Percentiles rank a stretch among this genome's conserved stretches.
These are phyloP conservation scores for Cladosporium sp. DNA, from an alignment of 2,329 filamentous ascomycete genomes.

Conservation along the genomic window DNA sequence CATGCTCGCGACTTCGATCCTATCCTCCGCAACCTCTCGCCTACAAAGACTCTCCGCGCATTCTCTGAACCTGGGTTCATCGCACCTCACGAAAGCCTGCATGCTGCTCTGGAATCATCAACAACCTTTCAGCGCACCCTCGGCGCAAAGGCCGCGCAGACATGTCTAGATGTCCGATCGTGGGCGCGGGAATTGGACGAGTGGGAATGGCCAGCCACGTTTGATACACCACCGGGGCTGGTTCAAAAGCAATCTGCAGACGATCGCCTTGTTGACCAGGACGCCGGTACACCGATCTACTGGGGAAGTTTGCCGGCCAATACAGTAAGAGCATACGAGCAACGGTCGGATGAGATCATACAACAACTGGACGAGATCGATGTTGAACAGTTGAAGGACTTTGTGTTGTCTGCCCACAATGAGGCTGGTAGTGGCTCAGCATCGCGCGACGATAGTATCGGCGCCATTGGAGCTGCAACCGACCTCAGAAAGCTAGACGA, in stretches of 20 bases:
- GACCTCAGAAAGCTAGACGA: constrained; percentile 66
- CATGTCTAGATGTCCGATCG: constrained; percentile 68
- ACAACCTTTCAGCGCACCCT: constrained; percentile 5
- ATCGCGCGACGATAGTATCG: constrained; percentile 24
- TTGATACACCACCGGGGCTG: constrained; percentile 36
- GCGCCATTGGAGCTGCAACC: constrained; percentile 22
- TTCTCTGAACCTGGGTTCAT: constrained; percentile 42
- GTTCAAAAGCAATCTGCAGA: background rate
- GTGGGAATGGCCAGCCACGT: constrained; percentile 60
- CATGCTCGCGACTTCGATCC: constrained; percentile 30
- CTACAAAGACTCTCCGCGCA: constrained; percentile 61
- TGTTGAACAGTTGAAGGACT: constrained; percentile 84
- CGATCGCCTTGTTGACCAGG: constrained; percentile 16
- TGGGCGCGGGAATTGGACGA: constrained; percentile 72
- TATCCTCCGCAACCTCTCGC: constrained; percentile 62
- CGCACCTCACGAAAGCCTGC: background rate
- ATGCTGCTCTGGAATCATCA: background rate
- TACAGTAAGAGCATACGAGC: constrained; percentile 68
- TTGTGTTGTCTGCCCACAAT: constrained; percentile 78
- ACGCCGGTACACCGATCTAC: constrained; percentile 49
- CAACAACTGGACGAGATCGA: constrained; percentile 68
- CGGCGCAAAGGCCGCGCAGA: constrained; percentile 67
- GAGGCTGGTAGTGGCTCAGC: constrained; percentile 32
- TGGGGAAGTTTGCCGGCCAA: constrained; percentile 69
- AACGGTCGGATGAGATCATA: constrained; percentile 71